phyloP scores from a whole-genome alignment of 768 basidiomycete species.

The Xerocomellus amylosporus region DNA sequence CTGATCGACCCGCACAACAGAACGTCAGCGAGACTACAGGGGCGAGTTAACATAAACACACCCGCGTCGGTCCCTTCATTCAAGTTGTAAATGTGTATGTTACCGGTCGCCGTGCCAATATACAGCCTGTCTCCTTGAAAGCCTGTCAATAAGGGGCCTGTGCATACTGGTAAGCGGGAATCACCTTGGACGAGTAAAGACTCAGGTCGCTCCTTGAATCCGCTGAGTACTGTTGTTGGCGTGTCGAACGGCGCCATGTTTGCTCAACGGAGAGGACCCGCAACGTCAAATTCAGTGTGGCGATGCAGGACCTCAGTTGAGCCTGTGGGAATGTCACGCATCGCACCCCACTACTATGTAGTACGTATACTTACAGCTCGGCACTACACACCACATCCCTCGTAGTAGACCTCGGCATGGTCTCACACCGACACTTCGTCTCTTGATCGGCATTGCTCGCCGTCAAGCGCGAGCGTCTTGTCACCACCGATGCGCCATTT shows the following conservation, averaged over 20 bases:
- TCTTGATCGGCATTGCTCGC: too few species aligned
- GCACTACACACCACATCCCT: too few species aligned
- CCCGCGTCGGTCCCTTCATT: constrained; percentile 40
- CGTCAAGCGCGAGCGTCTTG: too few species aligned
- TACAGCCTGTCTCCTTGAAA: constrained; percentile 55
- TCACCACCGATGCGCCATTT: too few species aligned
- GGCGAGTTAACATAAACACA: constrained; percentile 22
- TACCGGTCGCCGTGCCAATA: constrained; percentile 58
- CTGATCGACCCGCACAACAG: neutral
- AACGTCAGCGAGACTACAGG: constrained; percentile 26
- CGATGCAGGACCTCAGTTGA: too few species aligned
- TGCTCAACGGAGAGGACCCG: too few species aligned
- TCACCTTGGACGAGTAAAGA: constrained; percentile 33
- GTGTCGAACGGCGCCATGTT: constrained; percentile 35
- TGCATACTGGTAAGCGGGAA: neutral
- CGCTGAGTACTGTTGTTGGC: constrained; percentile 25
- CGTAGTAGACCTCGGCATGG: too few species aligned
- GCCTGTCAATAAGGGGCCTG: neutral
- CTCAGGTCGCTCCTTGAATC: constrained; percentile 37
- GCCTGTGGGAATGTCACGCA: too few species aligned
- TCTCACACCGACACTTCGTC: too few species aligned
- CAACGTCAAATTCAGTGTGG: too few species aligned
- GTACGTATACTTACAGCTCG: too few species aligned
- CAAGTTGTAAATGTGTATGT: constrained; percentile 49
- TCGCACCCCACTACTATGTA: too few species aligned